Base-by-base conservation (phyloP, 106 monocot genomes). In the Dendrobium nobile region DNA sequence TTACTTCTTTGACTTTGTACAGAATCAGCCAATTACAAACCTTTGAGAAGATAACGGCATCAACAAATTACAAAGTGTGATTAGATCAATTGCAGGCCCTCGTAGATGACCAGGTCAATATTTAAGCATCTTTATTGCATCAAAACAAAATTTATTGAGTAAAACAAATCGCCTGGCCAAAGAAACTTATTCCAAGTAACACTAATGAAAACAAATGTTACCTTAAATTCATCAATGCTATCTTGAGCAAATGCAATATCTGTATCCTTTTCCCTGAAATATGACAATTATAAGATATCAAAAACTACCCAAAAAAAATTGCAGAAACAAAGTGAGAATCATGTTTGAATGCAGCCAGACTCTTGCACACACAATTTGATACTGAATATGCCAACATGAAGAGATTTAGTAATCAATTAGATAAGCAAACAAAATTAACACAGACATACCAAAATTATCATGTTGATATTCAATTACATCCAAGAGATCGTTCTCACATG, bases 211-310 rank as follows among this genome's bases (percentile, higher is more conserved):
- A 65, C 26, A 65, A 65, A 65, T 58, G n/a, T 73, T 89, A 99
- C 99, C 95, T 95, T 99, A 80, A 95, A 93, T 77, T 99, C 99
- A 88, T 99, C 99, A 75, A 99, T 99, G 77, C 90, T 93, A 87
- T 95, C 99, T 76, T 99, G 99, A 55, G 99, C 99, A 89, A 95
- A 99, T 82, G 91, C 84, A 87, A 99, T 99, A 86, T 99, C 99
- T 56, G 91, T 95, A 84, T 99, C 99, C 77, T 84, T 99, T 70
- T 99, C 99, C 99, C 99, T 99, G 86, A 15, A 84, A 87, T 9
- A 82, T 80, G 41, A 40, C 85, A 26, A 24, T 48, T 1, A 48
- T 48, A 76, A 20, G 48, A 48, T 77, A 54, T 28, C 17, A 11
- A 77, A 54, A 15, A 24, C 2, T 54, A 37, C 55, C 18, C 17